Base-by-base conservation (phyloP, 2,329 filamentous ascomycete species). In the Aspergillus amoenus region DNA sequence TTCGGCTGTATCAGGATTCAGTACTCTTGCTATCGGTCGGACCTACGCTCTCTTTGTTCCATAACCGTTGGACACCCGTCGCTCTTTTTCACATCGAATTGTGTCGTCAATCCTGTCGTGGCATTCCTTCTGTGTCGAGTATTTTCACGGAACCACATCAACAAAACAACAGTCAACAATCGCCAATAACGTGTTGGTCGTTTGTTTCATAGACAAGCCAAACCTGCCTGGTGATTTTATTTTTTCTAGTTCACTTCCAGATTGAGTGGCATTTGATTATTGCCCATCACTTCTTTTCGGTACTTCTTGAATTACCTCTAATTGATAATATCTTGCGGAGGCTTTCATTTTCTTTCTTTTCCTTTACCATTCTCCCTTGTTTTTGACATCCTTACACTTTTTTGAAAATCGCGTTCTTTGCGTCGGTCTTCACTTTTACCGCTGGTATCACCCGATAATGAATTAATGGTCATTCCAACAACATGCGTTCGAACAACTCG, bases 401-500 rank as follows among this genome's bases (percentile, higher is more conserved):
- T 52, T 43, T 32, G 44, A 44, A 46, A 32, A 55, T 44, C 24
- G 40, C 56, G 44, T 40, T 59, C 55, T 40, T 52, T 52, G 42
- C 46, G 43, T 21, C 49, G 32, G 54, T 55, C 56, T 52, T 47
- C 54, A 48, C 49, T 53, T 41, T 43, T 50, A 44, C 54, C 40
- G 51, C 52, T 51, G 54, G 56, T 58, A 58, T 59, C 48, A 53
- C 55, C 45, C 58, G 59, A 66, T 64, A 64, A 74, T 72, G 71
- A 63, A 65, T 63, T 71, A 68, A 68, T 69, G 43, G 44, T 46
- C 52, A 47, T 41, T 60, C 58, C 57, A 45, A 67, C 71, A 61
- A 56, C 56, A 76, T 75, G 70, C 68, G 72, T 63, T 72, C 69
- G 42, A 60, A 63, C 55, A 61, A 63, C 56, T 63, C 62, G 59